These are phyloP conservation scores for Gloeopeniophorella convolvens DNA, from an alignment of 768 basidiomycete genomes.

Conservation along the genomic window DNA sequence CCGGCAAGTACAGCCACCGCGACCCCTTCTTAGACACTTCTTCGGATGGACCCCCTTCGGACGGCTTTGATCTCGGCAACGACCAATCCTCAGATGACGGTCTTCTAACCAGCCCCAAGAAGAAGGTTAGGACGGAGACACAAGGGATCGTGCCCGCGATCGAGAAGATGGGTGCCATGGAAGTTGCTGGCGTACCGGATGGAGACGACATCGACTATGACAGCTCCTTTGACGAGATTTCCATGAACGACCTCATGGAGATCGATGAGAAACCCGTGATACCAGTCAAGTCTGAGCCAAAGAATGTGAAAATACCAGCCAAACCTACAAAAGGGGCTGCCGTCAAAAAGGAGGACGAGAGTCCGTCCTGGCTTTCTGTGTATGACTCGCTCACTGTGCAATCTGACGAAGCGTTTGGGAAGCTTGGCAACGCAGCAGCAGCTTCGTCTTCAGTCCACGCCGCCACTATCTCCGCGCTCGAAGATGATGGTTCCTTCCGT, in stretches of 20 bases:
- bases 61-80: conserved; percentile 21
- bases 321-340: conserved; percentile 22
- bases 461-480: conserved; percentile 52
- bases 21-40: conserved; percentile 24
- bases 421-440: conserved; percentile 27
- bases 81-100: conserved; percentile 51
- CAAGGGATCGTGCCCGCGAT: conserved; percentile 47
- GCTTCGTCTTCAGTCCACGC: conserved; percentile 31
- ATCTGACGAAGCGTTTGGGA: conserved; percentile 54
- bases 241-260: conserved; percentile 54
- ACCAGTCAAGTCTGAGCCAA: conserved; percentile 26
- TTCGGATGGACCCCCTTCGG: conserved; percentile 28
- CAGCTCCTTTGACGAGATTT: conserved; percentile 43
- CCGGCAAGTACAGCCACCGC: conserved; percentile 14
- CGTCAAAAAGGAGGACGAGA: conserved; percentile 40
- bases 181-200: conserved; percentile 37
- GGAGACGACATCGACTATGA: conserved; percentile 33
- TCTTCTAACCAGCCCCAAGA: conserved; percentile 59
- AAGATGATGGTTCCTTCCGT: conserved; percentile 75
- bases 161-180: conserved; percentile 52
- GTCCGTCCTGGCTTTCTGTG: conserved; percentile 66
- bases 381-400: conserved; percentile 66
- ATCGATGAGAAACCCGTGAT: conserved; percentile 49
- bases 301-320: conserved; percentile 22
- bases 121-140: conserved; percentile 46